Conservation (phyloP, 345 rosid species). For the Populus ilicifolia region DNA sequence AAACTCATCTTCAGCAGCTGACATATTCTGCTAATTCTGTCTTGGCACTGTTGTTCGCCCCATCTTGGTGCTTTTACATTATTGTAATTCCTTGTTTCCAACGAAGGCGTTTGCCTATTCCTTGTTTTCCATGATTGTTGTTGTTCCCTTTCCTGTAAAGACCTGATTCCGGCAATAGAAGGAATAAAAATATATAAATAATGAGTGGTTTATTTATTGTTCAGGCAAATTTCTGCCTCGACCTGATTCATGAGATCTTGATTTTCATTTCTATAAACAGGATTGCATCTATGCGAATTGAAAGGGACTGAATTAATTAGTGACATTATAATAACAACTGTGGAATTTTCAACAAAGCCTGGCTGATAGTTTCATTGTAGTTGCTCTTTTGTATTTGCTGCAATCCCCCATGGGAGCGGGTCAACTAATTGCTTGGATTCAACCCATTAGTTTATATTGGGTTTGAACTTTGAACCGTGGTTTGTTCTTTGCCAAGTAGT, state of each 20-base stretch:
- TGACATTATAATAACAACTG: not conserved
- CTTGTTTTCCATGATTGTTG: not conserved
- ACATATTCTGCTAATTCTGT: conserved; percentile 36
- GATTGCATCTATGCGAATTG: not conserved
- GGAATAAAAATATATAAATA: conserved; percentile 8
- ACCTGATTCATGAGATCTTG: not conserved
- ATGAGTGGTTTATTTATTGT: conserved; percentile 3
- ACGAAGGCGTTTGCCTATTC: not conserved
- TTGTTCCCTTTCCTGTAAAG: not conserved
- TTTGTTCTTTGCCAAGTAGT: not conserved
- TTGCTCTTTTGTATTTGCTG: not conserved
- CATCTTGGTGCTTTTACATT: not conserved
- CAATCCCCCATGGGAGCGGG: not conserved
- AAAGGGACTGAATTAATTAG: not conserved
- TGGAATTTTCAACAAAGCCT: not conserved
- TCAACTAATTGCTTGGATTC: not conserved
- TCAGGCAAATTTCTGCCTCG: not conserved
- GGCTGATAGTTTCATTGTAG: not conserved
- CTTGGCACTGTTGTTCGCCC: not conserved
- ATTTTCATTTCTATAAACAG: not conserved
- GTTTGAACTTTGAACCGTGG: not conserved
- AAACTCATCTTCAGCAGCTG: conserved; percentile 32
- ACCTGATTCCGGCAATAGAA: not conserved
- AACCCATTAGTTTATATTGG: not conserved
- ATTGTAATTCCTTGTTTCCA: conserved; percentile 4